These are phyloP conservation scores for Hypsizygus marmoreus DNA, from an alignment of 768 basidiomycete genomes.

Conservation along the genomic window DNA sequence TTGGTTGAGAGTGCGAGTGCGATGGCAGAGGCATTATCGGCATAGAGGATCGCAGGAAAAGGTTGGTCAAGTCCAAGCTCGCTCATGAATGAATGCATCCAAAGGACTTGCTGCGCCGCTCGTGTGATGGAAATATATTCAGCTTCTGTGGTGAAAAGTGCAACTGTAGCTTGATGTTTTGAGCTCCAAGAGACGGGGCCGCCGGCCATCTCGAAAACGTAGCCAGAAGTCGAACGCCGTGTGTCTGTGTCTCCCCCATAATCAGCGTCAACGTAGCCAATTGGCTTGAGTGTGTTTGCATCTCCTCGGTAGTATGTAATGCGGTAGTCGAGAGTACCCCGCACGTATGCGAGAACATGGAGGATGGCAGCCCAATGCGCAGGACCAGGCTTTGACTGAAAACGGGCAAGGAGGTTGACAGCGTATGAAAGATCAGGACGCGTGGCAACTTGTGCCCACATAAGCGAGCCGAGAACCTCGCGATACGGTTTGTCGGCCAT, in stretches of 20 bases:
- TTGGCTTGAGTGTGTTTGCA: slow-evolving; percentile 5
- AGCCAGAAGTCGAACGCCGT: slow-evolving; percentile 24
- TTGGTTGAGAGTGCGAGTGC: slow-evolving; percentile 26
- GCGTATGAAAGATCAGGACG: slow-evolving; percentile 28
- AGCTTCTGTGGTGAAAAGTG: slow-evolving; percentile 36
- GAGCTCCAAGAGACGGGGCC: slow-evolving; percentile 29
- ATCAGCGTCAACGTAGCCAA: slow-evolving; percentile 26
- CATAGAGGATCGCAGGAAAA: slow-evolving; percentile 10
- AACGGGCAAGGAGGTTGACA: slow-evolving; percentile 21
- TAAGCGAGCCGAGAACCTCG: slow-evolving; percentile 23
- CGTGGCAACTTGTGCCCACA: slow-evolving; percentile 24
- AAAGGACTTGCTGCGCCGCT: slow-evolving; percentile 25
- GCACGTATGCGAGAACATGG: slow-evolving; percentile 37
- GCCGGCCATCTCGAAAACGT: slow-evolving; percentile 24
- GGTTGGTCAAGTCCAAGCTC: slow-evolving; percentile 15
- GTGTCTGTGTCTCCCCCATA: slow-evolving; percentile 26
- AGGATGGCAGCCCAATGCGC: slow-evolving; percentile 39
- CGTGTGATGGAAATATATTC: slow-evolving; percentile 34
- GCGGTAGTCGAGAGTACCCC: slow-evolving; percentile 27
- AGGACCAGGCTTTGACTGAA: slow-evolving; percentile 23
- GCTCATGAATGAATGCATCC: slow-evolving; percentile 21
- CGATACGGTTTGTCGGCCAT: slow-evolving; percentile 30
- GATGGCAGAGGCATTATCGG: slow-evolving; percentile 31
- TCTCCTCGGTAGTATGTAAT: slow-evolving; percentile 20
- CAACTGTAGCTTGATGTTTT: slow-evolving; percentile 31